Percentiles rank a stretch among this genome's conserved stretches.
Conservation (phyloP, 2,329 filamentous ascomycete species). For the Cladosporium halotolerans region DNA sequence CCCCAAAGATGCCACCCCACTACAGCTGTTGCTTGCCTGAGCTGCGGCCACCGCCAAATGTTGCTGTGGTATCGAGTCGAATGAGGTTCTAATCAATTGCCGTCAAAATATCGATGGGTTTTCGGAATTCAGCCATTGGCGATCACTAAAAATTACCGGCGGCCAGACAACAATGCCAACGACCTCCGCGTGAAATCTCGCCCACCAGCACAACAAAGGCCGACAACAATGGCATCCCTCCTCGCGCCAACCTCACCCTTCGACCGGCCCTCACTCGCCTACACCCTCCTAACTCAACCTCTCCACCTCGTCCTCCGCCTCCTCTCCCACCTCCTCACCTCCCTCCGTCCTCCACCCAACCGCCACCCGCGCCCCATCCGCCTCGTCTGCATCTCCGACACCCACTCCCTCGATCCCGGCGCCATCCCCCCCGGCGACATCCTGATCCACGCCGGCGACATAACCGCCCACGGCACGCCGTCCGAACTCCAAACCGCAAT, state of each 20-base stretch:
- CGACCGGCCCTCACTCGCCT: constrained; percentile 18
- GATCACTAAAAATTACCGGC: background rate
- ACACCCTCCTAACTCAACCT: constrained; percentile 30
- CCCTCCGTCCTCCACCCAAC: constrained; percentile 54
- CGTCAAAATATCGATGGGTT: background rate
- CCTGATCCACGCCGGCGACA: constrained; percentile 83
- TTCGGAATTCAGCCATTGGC: background rate
- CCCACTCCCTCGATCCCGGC: constrained; percentile 57
- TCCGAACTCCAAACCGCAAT: constrained; percentile 74
- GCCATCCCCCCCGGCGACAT: constrained; percentile 71
- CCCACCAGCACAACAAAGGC: background rate
- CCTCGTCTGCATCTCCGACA: constrained; percentile 86
- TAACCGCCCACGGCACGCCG: constrained; percentile 66
- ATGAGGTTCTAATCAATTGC: background rate
- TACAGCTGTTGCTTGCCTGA: no score
- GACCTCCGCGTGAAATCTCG: background rate
- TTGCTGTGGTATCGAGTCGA: no score
- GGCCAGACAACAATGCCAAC: constrained; percentile 8
- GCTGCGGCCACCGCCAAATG: no score
- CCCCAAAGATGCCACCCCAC: no score
- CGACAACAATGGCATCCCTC: constrained; percentile 8
- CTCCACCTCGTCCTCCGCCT: constrained; percentile 37
- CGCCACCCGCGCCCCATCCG: constrained; percentile 54
- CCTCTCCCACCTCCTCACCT: constrained; percentile 47
- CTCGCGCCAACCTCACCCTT: constrained; percentile 13